Evolutionary conservation across 1,284 basidiomycete genomes (phyloP), one percentile per base, ranked within the genome.

Genomic region (Phellinidium pouzarii): DNA sequence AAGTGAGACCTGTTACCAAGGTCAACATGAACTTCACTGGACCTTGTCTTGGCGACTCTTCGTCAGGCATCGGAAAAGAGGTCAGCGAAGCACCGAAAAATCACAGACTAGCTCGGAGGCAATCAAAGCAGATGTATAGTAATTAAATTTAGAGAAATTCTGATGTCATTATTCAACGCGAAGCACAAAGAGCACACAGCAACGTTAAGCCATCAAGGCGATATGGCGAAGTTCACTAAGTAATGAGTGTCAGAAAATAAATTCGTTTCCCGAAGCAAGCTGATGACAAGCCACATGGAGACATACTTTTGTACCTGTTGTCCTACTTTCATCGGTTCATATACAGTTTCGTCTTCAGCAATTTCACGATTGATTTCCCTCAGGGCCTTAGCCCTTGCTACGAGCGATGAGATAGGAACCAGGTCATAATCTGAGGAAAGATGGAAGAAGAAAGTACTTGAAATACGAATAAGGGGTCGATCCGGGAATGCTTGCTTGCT

Each of bases 401-500:
- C 63, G n/a, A 93, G 70, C 0, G 66, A 62, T 1, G 79, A 74
- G 12, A 91, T 78, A 2, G 89, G 80, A 1, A 66, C 71, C 17
- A 94, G 75, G 51, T 85, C 78, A 58, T 79, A 85, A 65, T 94
- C 92, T 2, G 89, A 91, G 0, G 86, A 91, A 29, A 95, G 76
- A 63, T 94, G 91, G 85, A 87, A 94, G 73, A 95, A 95, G 73
- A 94, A 94, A 0, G 92, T 95, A 1, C 90, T 93, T 3, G 91
- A 94, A 58, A 96, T 92, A 19, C 93, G 83, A 59, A 94, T 91
- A 36, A 87, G 72, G 11, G 92, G 92, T n/a, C 92, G 80, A 49
- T 80, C 75, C 0, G 89, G 83, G 59, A 75, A 71, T 50, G 76
- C 69, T 3, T 61, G 57, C 60, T 78, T 83, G 38, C 84, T 76